These are phyloP conservation scores for Beauveria australis DNA, from an alignment of 2,329 filamentous ascomycete genomes.

Conservation along the genomic window DNA sequence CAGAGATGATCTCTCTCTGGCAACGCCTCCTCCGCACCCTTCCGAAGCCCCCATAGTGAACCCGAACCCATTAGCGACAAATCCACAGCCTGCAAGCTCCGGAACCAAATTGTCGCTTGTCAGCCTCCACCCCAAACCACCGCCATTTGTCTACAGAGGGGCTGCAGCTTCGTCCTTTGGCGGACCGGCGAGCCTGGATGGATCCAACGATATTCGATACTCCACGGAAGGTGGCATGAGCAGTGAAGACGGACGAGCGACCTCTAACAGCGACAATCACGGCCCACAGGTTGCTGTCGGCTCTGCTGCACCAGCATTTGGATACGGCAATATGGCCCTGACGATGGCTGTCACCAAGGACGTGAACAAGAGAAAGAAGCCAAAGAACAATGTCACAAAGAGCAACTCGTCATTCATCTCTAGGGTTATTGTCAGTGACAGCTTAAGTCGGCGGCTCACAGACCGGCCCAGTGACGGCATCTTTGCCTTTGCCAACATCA, in stretches of 20 bases:
- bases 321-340: slow-evolving; percentile 74
- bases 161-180: slow-evolving; percentile 43
- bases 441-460: slow-evolving; percentile 65
- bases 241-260: slow-evolving; percentile 47
- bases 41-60: slow-evolving; percentile 83
- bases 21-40: slow-evolving; percentile 89
- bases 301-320: slow-evolving; percentile 59
- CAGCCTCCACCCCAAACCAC: slow-evolving; percentile 54
- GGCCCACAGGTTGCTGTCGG: slow-evolving; percentile 31
- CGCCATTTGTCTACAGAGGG: slow-evolving; percentile 47
- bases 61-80: slow-evolving; percentile 84
- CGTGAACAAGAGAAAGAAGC: slow-evolving; percentile 75
- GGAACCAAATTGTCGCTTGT: slow-evolving; percentile 81
- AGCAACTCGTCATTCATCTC: slow-evolving; percentile 98
- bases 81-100: slow-evolving; percentile 69
- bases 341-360: slow-evolving; percentile 57
- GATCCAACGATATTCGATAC: slow-evolving; percentile 49
- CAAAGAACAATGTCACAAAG: slow-evolving; percentile 97
- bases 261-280: slow-evolving; percentile 43
- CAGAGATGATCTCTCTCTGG: slow-evolving; percentile 83
- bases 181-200: slow-evolving; percentile 40
- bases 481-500: slow-evolving; percentile 92
- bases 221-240: slow-evolving; percentile 53
- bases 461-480: slow-evolving; percentile 73
- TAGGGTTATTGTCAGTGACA: slow-evolving; percentile 86